A percentile compares a stretch with the other conserved stretches of the same genome.
phyloP scores from a whole-genome alignment of 441 rosid genomes.

The Eruca vesicaria region DNA sequence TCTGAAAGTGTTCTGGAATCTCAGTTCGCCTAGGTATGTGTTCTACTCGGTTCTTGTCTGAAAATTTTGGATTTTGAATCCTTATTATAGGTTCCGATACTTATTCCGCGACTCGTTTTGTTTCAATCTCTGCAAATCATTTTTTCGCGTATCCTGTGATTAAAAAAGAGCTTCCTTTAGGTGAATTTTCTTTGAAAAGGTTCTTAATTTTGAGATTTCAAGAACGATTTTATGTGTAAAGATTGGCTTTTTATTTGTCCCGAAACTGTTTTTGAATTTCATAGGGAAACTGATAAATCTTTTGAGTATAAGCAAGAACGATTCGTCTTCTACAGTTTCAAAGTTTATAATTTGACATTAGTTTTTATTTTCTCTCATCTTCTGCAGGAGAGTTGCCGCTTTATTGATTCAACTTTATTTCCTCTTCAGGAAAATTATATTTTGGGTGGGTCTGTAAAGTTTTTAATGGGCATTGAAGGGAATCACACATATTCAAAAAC shows the following conservation, averaged over 20 bases:
- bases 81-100: not conserved
- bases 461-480: conserved; percentile 14
- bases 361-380: not conserved
- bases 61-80: not conserved
- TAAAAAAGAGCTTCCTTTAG: conserved; percentile 10
- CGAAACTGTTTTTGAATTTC: not conserved
- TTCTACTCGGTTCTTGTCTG: conserved; percentile 1
- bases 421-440: not conserved
- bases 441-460: not conserved
- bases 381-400: not conserved
- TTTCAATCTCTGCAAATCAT: not conserved
- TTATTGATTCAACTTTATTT: not conserved
- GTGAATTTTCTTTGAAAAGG: not conserved
- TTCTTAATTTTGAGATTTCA: not conserved
- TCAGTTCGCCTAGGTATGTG: conserved; percentile 17
- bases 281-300: not conserved
- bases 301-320: not conserved
- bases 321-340: not conserved
- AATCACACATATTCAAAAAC: not conserved
- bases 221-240: not conserved
- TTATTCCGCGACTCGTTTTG: not conserved
- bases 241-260: not conserved
- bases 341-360: conserved; percentile 6
- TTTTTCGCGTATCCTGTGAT: not conserved
- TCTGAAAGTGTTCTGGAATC: conserved; percentile 2